Evolutionary conservation across 805 yeast genomes (phyloP), one percentile per base, ranked within the genome.

Genomic region (Ogataea zsoltii): DNA sequence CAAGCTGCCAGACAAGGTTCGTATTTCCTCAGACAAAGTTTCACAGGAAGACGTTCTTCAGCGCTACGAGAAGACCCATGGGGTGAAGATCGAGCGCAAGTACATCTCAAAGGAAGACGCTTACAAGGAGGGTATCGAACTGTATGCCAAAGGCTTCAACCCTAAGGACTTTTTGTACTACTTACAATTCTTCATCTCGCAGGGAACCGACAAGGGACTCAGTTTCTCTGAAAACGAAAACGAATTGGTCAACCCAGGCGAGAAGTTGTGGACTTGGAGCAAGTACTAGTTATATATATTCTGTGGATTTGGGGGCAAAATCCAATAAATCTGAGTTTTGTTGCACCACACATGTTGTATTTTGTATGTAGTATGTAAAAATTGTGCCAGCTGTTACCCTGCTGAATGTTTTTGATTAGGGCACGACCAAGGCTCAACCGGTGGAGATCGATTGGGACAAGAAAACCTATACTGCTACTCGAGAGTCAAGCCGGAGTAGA

Each of bases 181-280:
- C 55, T 61, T 77, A 49, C 57, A 62, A 42, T 57, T 58, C 10
- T 38, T 66, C n/a, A 34, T 56, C 39, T 63, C 74, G 14, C 67
- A 61, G 45, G 80, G 79, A 40, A 60, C 50, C 13, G 79, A 68
- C 32, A 55, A 65, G 31, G 80, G 80, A 45, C 44, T 60, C n/a
- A 50, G 57, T 14, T 65, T 58, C 44, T 48, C 55, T 10, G 42
- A 55, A 1, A 66, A 65, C 43, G 68, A 72, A 33, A 63, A 67
- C 41, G 80, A 76, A 55, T 49, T 71, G 19, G 61, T 76, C 45
- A 76, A 76, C 57, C 79, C 80, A 3, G 62, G 59, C 29, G 75
- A 73, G 56, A 58, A 67, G 2, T 45, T 68, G 30, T 75, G 72
- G 69, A 72, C 68, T 49, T 75, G 78, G 77, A 60, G 63, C 21